Conservation (phyloP, 805 yeast genomes). For the Schwanniomyces yamadae region DNA sequence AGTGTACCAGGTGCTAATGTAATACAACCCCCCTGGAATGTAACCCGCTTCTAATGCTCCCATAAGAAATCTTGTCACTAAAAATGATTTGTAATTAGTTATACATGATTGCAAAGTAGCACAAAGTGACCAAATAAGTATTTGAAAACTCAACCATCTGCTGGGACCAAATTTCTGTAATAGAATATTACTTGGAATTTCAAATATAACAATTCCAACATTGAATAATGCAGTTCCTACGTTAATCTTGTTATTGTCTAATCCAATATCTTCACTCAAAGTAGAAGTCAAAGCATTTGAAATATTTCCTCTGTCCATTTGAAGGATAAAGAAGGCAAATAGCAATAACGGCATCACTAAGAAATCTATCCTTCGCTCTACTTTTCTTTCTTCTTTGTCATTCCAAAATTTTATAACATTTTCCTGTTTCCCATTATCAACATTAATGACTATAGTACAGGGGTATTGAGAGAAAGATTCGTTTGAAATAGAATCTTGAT, state of each 20-base stretch:
- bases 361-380: conserved; percentile 6
- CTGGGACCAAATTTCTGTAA: conserved; percentile 7
- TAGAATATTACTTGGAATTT: conserved; percentile 7
- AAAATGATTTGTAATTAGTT: conserved; percentile 2
- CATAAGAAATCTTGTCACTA: conserved; percentile 33
- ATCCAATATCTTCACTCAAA: conserved; percentile 4
- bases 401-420: conserved; percentile 14
- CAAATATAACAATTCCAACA: conserved; percentile 7
- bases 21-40: conserved; percentile 40
- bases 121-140: conserved; percentile 5
- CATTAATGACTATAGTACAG: not conserved
- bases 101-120: conserved; percentile 6
- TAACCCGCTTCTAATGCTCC: conserved; percentile 47
- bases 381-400: conserved; percentile 15
- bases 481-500: too few relatives aligned
- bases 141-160: conserved; percentile 6
- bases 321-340: conserved; percentile 9
- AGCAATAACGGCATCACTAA: conserved; percentile 7
- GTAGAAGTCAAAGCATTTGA: conserved; percentile 6
- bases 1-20: conserved; percentile 43
- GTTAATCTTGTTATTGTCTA: conserved; percentile 6
- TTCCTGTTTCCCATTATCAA: conserved; percentile 4
- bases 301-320: conserved; percentile 9
- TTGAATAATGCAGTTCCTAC: conserved; percentile 5
- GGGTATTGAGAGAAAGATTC: too few relatives aligned